Base-by-base conservation (phyloP, 768 basidiomycete species). In the Naganishia onofrii region DNA sequence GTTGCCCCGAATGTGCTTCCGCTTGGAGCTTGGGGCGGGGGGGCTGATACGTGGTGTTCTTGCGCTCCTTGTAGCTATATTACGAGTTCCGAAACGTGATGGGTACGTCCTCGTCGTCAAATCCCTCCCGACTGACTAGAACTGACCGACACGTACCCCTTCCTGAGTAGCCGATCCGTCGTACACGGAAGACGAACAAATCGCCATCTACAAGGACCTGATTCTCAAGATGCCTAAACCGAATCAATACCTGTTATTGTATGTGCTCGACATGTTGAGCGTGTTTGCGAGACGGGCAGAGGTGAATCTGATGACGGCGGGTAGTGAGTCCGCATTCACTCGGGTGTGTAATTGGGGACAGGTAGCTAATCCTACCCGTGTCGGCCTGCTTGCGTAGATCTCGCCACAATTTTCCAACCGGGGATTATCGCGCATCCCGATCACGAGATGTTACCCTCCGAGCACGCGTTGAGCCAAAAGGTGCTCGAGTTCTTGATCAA, bases 361-460 rank as follows among this genome's bases (percentile, higher is more conserved):
- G 13, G 34, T 19, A 6, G 48, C 13, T 51, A 53, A n/a, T 34
- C 10, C 2, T 17, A 32, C 31, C 46, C 13, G 15, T n/a, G n/a
- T n/a, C n/a, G 21, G 23, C 15, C 21, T 19, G 17, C 26, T 23
- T 34, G 17, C 13, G 29, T 78, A 92, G 95, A 99, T 82, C 88
- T 99, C 23, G 96, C 95, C 21, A 90, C 95, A 55, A 95, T 98
- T 73, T 99, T 99, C 82, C 90, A 93, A 69, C 96, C 96, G 0
- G 96, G 94, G 21, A 84, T 99, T 5, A 88, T 99, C 70, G 90
- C 92, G 10, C 92, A 93, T 79, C 90, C 93, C 1, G 81, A 84
- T 28, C 93, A 97, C 77, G 91, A 92, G 76, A 87, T 94, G 84
- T 87, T 86, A 7, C 93, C 93, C 0, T 82, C 86, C 55, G 92